Conservation (phyloP, 2,329 filamentous ascomycete species). For the Colletotrichum zoysiae region DNA sequence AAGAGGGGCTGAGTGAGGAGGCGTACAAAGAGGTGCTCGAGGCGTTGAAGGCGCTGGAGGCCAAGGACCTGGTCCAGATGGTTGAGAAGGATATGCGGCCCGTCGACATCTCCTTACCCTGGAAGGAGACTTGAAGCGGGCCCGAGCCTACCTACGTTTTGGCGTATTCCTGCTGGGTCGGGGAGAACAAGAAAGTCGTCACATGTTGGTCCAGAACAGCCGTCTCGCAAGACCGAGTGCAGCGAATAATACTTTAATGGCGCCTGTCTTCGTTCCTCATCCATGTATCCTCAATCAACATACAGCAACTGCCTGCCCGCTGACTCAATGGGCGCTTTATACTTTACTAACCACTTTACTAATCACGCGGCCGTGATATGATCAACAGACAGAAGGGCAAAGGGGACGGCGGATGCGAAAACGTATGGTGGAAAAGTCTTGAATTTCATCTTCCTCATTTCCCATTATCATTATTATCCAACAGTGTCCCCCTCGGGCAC, state of each 20-base stretch:
- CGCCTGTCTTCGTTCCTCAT: background rate
- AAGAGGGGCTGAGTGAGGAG: slow-evolving; percentile 69
- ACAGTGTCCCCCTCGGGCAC: slow-evolving; percentile 3
- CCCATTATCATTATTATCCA: slow-evolving; percentile 25
- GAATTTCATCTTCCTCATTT: background rate
- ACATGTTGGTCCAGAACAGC: background rate
- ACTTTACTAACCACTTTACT: background rate
- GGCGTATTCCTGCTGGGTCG: background rate
- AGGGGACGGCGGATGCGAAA: background rate
- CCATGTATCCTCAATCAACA: background rate
- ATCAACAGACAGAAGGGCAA: background rate
- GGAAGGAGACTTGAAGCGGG: slow-evolving; percentile 51
- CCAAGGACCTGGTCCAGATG: slow-evolving; percentile 67
- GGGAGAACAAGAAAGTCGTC: background rate
- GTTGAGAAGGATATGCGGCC: slow-evolving; percentile 62
- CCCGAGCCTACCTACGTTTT: background rate
- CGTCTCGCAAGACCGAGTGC: background rate
- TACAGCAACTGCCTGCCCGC: background rate
- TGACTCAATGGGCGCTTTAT: background rate
- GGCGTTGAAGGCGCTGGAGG: slow-evolving; percentile 65
- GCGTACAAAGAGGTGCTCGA: slow-evolving; percentile 68
- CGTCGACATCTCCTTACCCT: slow-evolving; percentile 66
- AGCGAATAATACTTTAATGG: background rate
- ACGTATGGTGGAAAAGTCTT: background rate
- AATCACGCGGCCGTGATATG: background rate